Base-by-base conservation (phyloP, 2,329 filamentous ascomycete species). In the Ilyonectria destructans region DNA sequence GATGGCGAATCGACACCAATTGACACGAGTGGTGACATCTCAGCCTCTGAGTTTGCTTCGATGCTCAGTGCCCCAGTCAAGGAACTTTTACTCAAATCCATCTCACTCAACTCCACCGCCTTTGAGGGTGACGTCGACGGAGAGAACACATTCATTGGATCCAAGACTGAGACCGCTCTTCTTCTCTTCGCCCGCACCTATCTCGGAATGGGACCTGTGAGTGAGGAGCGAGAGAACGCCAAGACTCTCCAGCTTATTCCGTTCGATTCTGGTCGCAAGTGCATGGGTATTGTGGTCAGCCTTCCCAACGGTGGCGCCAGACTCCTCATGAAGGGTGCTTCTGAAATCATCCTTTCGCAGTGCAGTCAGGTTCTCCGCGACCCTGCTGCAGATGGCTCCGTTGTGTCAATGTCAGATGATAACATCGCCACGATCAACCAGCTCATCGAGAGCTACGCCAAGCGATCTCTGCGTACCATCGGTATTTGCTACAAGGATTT, bases 401-500 rank as follows among this genome's bases (percentile, higher is more conserved):
- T 82, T n/a, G 70, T 81, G 1, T 70, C 82, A 1, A 79, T 91
- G 69, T 86, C 85, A 12, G 79, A 83, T 26, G 85, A 88, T 51
- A 88, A 91, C 71, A 83, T 84, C 59, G 81, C 87, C 69, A 86
- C 82, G 8, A 79, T 97, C 70, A 88, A 89, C 71, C 83, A 86
- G 23, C 85, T 94, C 55, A 97, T 97, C 73, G 89, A 91, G 69
- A 88, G 86, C 54, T 97, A 97, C 78, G 95, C 95, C 10, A 90
- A 88, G 29, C 88, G 92, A 19, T 97, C 94, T 8, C 86, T 97
- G 35, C 90, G 95, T 70, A 97, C 95, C 1, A 97, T 97, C 73
- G 93, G 91, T 49, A 88, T 97, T 70, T 86, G 94, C 60, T 97
- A 94, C 81, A 92, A 91, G 63, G 95, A 97, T 74, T 97, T 96